A percentile compares a stretch with the other conserved stretches of the same genome.
phyloP scores from a whole-genome alignment of 768 basidiomycete species.

The Leccinum variicolor region DNA sequence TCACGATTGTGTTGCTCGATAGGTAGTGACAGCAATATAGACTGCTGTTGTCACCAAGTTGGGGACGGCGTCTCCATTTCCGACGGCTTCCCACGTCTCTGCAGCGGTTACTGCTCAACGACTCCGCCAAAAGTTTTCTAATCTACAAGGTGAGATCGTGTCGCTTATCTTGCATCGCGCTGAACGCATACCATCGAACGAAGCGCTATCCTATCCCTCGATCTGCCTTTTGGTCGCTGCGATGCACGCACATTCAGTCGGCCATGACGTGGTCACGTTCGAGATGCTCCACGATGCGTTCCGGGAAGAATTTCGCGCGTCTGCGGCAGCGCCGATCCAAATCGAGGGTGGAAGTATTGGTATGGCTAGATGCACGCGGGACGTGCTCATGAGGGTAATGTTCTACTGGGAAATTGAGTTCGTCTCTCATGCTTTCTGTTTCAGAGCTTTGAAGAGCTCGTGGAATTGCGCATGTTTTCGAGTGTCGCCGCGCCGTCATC shows the following conservation, averaged over 20 bases:
- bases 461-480: conserved; percentile 54
- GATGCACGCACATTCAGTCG: conserved; percentile 70
- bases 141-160: conserved; percentile 48
- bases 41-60: conserved; percentile 43
- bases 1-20: neutral
- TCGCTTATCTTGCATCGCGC: neutral
- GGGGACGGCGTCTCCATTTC: conserved; percentile 50
- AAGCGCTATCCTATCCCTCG: conserved; percentile 74
- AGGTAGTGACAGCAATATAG: conserved; percentile 31
- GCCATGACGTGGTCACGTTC: conserved; percentile 82
- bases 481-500: conserved; percentile 45
- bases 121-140: conserved; percentile 48
- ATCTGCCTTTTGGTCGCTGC: conserved; percentile 85
- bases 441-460: conserved; percentile 77
- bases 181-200: neutral
- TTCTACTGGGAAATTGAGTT: conserved; percentile 7
- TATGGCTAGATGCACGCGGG: conserved; percentile 63
- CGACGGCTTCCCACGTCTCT: conserved; percentile 42
- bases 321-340: conserved; percentile 71
- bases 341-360: conserved; percentile 72
- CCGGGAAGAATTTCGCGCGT: conserved; percentile 68
- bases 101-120: conserved; percentile 51
- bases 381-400: conserved; percentile 64
- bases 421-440: conserved; percentile 1
- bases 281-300: conserved; percentile 86